Base-by-base conservation (phyloP, 768 basidiomycete species). In the Podaxis rugospora region DNA sequence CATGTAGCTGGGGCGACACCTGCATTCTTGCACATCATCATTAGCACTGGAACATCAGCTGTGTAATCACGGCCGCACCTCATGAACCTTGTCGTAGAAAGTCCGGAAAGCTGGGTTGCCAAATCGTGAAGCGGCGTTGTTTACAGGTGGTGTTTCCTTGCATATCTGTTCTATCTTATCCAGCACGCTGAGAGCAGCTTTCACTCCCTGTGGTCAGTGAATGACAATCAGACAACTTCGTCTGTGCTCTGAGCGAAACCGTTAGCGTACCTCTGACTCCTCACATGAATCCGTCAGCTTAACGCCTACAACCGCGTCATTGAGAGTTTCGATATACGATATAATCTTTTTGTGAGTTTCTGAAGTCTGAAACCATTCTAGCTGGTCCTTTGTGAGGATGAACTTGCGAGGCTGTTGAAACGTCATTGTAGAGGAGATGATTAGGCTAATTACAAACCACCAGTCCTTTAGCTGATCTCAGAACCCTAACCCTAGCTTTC, bases 31-130 rank as follows among this genome's bases (percentile, higher is more conserved):
- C 55, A 50, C 47, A 13, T 50, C 39, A 27, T n/a, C 11, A 46
- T 64, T 47, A 55, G 21, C 58, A 13, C 62, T 21, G 28, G 28
- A 27, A 9, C 16, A 18, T 1, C 46, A 57, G 42, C 55, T 21
- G 55, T 57, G 18, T 9, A 27, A 39, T 62, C 21, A 44, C 39
- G 4, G 28, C 28, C 63, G 63, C 70, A 89, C 95, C 75, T 89
- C 80, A 16, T 76, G 68, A 5, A 98, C 79, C 66, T 84, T 83
- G 75, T 98, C 95, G 66, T 95, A 93, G 70, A 98, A 97, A 0
- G 84, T 85, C 66, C 90, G 80, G 74, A 99, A 99, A 0, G 97
- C 97, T 3, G 97, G 97, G 73, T 99, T 99, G 1, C 97, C 96
- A 68, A 99, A 99, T 32, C 96, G 80, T 42, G 95, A 98, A 3